A percentile compares a stretch with the other conserved stretches of the same genome.
These are phyloP conservation scores for Xylaria cubensis DNA, from an alignment of 495 filamentous ascomycete species.

Conservation along the genomic window DNA sequence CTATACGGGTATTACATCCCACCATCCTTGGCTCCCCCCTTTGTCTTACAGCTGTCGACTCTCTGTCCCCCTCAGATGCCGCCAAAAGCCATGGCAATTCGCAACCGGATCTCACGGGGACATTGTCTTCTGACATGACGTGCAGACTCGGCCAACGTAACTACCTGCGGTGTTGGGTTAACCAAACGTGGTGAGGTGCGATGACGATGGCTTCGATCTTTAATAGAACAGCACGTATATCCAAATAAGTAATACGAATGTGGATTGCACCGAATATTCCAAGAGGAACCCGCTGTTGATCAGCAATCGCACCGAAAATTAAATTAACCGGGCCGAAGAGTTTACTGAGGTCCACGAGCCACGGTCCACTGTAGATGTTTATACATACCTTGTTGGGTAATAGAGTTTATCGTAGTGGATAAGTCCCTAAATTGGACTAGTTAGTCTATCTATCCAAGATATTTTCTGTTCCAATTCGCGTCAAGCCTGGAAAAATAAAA, in stretches of 20 bases:
- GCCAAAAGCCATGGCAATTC: background rate
- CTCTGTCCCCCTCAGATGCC: background rate
- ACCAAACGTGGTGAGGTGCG: slow-evolving; percentile 3
- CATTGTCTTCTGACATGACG: slow-evolving; percentile 5
- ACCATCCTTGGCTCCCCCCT: background rate
- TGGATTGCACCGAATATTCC: background rate
- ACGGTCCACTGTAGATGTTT: too few relatives aligned
- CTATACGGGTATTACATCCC: slow-evolving; percentile 10
- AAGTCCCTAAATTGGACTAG: background rate
- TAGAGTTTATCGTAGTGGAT: background rate
- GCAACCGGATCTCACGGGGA: background rate
- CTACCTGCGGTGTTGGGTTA: background rate
- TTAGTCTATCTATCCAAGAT: background rate
- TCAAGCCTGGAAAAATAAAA: background rate
- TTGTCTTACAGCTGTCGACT: slow-evolving; percentile 3
- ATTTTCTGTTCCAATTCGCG: background rate
- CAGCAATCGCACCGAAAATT: slow-evolving; percentile 11
- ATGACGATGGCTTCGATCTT: background rate
- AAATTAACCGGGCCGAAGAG: slow-evolving; percentile 26
- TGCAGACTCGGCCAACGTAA: background rate
- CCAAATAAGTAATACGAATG: background rate
- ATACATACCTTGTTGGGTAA: too few relatives aligned
- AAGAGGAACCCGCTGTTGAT: background rate
- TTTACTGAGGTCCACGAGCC: too few relatives aligned
- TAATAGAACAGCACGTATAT: background rate